Conservation (phyloP, 2,329 filamentous ascomycete genomes). For the Pseudocercospora musae region DNA sequence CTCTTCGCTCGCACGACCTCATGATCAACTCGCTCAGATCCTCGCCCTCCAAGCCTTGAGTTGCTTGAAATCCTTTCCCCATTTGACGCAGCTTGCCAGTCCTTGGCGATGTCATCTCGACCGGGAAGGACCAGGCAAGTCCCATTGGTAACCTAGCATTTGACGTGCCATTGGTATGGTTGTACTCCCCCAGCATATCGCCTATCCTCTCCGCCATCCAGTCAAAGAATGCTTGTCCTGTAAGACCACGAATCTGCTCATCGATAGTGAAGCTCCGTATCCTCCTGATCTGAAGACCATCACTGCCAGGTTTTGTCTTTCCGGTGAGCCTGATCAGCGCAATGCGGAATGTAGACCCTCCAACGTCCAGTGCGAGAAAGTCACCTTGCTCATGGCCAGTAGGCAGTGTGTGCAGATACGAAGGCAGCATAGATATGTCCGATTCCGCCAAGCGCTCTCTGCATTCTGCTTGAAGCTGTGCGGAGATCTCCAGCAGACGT, state of each 20-base stretch:
- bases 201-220: conserved; percentile 63
- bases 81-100: conserved; percentile 58
- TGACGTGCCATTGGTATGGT: conserved; percentile 33
- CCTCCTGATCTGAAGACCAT: conserved; percentile 53
- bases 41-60: conserved; percentile 56
- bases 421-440: conserved; percentile 63
- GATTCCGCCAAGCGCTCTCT: conserved; percentile 53
- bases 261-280: conserved; percentile 57
- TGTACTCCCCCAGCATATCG: conserved; percentile 49
- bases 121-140: conserved; percentile 64
- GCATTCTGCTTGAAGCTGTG: conserved; percentile 51
- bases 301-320: conserved; percentile 24
- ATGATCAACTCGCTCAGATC: conserved; percentile 60
- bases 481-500: conserved; percentile 45
- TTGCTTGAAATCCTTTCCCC: conserved; percentile 64
- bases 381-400: conserved; percentile 58
- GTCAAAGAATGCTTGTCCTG: conserved; percentile 60
- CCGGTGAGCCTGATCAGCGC: conserved; percentile 57
- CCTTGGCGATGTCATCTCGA: conserved; percentile 61
- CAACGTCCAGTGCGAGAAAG: conserved; percentile 61
- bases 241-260: conserved; percentile 52
- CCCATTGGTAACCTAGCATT: conserved; percentile 53
- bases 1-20: conserved; percentile 52
- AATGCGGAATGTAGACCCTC: conserved; percentile 64
- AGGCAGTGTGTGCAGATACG: conserved; percentile 60